Conservation (phyloP, 768 basidiomycete species). For the Amanita muscaria region DNA sequence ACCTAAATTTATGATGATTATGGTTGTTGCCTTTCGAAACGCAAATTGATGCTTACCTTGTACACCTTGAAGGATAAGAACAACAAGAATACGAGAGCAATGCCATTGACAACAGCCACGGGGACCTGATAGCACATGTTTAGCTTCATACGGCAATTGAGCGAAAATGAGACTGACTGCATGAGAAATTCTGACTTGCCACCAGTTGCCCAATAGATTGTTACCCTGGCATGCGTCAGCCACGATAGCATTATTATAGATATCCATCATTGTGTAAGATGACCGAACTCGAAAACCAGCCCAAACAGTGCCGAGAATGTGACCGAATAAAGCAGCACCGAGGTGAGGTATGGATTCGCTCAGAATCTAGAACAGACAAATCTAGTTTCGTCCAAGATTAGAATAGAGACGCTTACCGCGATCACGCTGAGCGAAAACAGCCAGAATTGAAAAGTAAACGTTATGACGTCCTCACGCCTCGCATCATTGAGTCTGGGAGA, state of each 20-base stretch:
- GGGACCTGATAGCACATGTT: conserved; percentile 24
- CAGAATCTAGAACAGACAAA: conserved; percentile 27
- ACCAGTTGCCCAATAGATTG: conserved; percentile 36
- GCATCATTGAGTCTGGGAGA: conserved; percentile 26
- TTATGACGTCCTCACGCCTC: conserved; percentile 40
- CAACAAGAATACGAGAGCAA: conserved; percentile 27
- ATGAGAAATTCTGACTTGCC: conserved; percentile 25
- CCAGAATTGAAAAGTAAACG: conserved; percentile 39
- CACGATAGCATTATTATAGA: conserved; percentile 29
- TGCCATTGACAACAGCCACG: conserved; percentile 29
- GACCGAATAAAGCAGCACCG: conserved; percentile 36
- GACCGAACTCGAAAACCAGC: conserved; percentile 32
- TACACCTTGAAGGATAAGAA: conserved; percentile 35
- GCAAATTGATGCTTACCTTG: conserved; percentile 23
- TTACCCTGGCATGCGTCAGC: conserved; percentile 29
- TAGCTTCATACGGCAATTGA: background rate
- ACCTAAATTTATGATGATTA: conserved; percentile 20
- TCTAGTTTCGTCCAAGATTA: background rate
- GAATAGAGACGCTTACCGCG: conserved; percentile 27
- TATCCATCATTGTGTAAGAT: conserved; percentile 20
- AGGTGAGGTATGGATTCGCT: conserved; percentile 46
- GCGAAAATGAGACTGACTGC: conserved; percentile 24
- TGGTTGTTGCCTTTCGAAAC: background rate
- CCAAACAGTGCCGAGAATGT: conserved; percentile 40
- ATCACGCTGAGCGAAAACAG: conserved; percentile 34